phyloP scores from a whole-genome alignment of 495 filamentous ascomycete species.

The Lepraria neglecta region DNA sequence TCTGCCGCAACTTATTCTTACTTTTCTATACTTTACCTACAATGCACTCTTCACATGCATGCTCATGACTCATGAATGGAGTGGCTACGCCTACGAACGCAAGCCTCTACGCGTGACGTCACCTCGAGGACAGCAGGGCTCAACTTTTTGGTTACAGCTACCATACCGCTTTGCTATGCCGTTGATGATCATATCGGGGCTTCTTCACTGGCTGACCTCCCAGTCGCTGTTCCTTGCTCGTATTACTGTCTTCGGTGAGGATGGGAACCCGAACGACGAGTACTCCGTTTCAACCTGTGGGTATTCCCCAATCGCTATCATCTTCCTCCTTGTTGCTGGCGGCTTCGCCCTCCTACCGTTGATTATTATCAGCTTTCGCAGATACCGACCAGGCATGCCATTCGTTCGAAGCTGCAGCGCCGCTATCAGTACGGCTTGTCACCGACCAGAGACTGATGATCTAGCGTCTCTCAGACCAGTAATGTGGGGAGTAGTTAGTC shows the following conservation, averaged over 20 bases:
- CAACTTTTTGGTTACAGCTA: constrained; percentile 42
- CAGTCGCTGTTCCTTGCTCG: not conserved
- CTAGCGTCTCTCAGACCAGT: not conserved
- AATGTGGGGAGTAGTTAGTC: not conserved
- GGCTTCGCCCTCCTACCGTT: not conserved
- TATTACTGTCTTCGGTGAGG: not conserved
- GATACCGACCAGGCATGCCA: not conserved
- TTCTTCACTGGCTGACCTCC: not conserved
- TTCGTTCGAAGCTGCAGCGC: not conserved
- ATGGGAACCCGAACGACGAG: not conserved
- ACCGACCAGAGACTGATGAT: not conserved
- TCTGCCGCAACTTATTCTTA: constrained; percentile 39
- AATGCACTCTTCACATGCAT: constrained; percentile 39
- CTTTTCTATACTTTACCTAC: constrained; percentile 37
- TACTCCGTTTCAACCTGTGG: not conserved
- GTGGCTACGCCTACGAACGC: constrained; percentile 26
- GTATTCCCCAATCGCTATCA: not conserved
- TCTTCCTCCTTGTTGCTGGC: not conserved
- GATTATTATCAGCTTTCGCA: not conserved
- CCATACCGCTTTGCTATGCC: constrained; percentile 42
- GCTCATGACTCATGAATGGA: constrained; percentile 37
- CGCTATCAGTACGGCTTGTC: constrained; percentile 1
- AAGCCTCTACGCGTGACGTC: constrained; percentile 44
- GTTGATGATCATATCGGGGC: not conserved
- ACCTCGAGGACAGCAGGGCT: constrained; percentile 37